phyloP scores from a whole-genome alignment of 768 basidiomycete genomes.

The Myochromella boudieri region DNA sequence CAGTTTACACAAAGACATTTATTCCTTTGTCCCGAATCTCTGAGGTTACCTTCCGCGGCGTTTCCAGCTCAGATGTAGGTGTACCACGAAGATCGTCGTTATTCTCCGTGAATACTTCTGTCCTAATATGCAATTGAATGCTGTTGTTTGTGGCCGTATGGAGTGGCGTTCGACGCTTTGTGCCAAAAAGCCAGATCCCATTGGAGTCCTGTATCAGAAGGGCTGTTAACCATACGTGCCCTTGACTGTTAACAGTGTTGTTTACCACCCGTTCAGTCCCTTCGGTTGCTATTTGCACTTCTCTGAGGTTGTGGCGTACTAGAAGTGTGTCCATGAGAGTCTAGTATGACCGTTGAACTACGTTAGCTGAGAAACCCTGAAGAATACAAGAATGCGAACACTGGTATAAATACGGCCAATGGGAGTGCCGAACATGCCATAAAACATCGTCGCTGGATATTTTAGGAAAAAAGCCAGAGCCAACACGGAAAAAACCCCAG shows the following conservation, averaged over 20 bases:
- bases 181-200: conserved; percentile 3
- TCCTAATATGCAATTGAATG: background rate
- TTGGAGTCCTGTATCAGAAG: background rate
- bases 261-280: background rate
- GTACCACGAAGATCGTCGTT: background rate
- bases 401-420: conserved; percentile 38
- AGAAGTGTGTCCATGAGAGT: conserved; percentile 22
- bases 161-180: background rate
- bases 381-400: conserved; percentile 11
- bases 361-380: background rate
- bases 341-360: background rate
- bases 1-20: no score
- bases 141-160: background rate
- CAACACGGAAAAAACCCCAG: conserved; percentile 28
- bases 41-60: background rate
- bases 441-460: conserved; percentile 24
- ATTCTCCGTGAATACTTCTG: background rate
- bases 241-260: background rate
- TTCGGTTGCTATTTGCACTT: background rate
- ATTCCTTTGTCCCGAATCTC: background rate
- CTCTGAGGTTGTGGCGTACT: conserved; percentile 9
- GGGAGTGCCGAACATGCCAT: conserved; percentile 33
- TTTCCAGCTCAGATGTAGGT: background rate
- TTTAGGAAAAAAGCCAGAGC: conserved; percentile 25
- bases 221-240: background rate